These are phyloP conservation scores for Pisolithus orientalis DNA, from an alignment of 768 basidiomycete genomes.

Conservation along the genomic window DNA sequence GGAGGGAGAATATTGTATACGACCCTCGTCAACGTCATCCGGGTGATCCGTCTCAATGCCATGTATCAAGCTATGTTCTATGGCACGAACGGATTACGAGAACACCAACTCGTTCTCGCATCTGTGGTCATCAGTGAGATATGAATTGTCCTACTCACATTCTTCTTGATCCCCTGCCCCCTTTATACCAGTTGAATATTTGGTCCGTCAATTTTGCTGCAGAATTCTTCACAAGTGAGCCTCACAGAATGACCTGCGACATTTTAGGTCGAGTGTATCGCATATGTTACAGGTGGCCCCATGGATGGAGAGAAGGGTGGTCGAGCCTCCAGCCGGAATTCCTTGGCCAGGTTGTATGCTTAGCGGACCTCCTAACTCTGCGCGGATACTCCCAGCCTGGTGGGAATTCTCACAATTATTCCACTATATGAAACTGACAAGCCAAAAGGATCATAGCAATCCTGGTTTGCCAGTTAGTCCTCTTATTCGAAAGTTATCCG, in stretches of 20 bases:
- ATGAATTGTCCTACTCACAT: not conserved
- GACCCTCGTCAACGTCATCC: slow-evolving; percentile 16
- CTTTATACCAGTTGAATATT: slow-evolving; percentile 9
- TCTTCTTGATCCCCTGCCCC: not conserved
- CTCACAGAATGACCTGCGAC: too few relatives aligned
- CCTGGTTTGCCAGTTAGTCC: slow-evolving; percentile 13
- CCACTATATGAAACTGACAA: not conserved
- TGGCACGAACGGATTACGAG: not conserved
- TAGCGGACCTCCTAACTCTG: slow-evolving; percentile 6
- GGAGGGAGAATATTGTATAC: slow-evolving; percentile 14
- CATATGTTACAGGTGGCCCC: slow-evolving; percentile 11
- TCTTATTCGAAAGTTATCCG: not conserved
- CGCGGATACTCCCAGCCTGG: slow-evolving; percentile 17
- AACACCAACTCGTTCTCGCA: not conserved
- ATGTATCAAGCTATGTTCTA: slow-evolving; percentile 2
- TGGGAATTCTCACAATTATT: not conserved
- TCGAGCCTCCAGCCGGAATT: slow-evolving; percentile 13
- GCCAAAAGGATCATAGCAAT: slow-evolving; percentile 12
- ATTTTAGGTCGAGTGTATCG: slow-evolving; percentile 13
- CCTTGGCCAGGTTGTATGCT: slow-evolving; percentile 12
- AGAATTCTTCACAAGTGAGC: too few relatives aligned
- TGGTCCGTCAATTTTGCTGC: slow-evolving; percentile 6
- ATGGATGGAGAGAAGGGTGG: slow-evolving; percentile 6
- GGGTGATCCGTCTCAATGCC: slow-evolving; percentile 15
- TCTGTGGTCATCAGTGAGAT: slow-evolving; percentile 13